phyloP scores from a whole-genome alignment of 768 basidiomycete species.

The Amyloporia xantha region DNA sequence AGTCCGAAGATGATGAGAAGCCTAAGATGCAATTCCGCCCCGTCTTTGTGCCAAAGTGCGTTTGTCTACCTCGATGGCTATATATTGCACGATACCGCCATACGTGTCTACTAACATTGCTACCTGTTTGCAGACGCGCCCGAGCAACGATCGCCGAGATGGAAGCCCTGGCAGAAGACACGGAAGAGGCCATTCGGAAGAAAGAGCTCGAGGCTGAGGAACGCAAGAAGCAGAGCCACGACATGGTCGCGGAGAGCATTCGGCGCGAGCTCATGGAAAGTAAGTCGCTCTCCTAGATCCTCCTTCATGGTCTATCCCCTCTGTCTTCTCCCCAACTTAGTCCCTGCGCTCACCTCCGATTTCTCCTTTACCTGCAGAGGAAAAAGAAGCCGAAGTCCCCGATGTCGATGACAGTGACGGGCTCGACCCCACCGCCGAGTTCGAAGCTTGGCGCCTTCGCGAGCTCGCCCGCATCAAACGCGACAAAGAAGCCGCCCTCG shows the following conservation, averaged over 20 bases:
- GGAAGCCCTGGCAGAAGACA: conserved; percentile 60
- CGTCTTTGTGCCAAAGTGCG: conserved; percentile 92
- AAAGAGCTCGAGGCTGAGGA: conserved; percentile 76
- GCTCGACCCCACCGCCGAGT: conserved; percentile 81
- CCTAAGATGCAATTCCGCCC: conserved; percentile 80
- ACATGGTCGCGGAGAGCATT: conserved; percentile 93
- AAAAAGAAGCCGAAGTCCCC: conserved; percentile 75
- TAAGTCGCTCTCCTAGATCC: conserved; percentile 33
- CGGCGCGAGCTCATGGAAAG: conserved; percentile 87
- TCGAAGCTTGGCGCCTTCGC: conserved; percentile 93
- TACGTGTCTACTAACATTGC: not conserved
- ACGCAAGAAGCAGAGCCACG: conserved; percentile 81
- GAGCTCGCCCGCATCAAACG: conserved; percentile 91
- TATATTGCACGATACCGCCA: not conserved
- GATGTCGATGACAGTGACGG: conserved; percentile 97
- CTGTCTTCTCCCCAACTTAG: not conserved
- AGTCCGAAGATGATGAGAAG: conserved; percentile 63
- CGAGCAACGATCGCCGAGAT: conserved; percentile 66
- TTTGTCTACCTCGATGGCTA: conserved; percentile 7
- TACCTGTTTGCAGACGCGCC: conserved; percentile 51
- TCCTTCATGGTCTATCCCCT: not conserved
- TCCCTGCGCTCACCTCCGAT: not conserved
- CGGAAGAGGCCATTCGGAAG: conserved; percentile 64
- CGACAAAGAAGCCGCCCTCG: conserved; percentile 85
- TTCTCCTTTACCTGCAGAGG: conserved; percentile 48